Percentiles rank a stretch among this genome's conserved stretches.
These are phyloP conservation scores for Wickerhamomyces mucosus DNA, from an alignment of 805 yeast species.

Conservation along the genomic window DNA sequence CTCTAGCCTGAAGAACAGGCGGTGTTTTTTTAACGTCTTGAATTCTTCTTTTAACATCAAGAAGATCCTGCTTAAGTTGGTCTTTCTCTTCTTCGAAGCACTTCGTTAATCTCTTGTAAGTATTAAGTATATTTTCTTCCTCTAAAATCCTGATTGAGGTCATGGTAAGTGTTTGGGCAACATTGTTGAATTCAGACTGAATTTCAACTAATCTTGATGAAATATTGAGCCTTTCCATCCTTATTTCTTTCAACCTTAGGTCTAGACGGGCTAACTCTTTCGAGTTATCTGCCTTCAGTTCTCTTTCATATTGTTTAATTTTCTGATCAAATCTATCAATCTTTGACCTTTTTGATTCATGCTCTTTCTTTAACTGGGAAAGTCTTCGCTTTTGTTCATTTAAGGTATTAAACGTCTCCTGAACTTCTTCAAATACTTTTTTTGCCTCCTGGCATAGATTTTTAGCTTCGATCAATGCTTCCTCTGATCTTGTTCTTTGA, in stretches of 20 bases:
- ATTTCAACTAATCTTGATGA: constrained; percentile 15
- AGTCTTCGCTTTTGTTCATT: constrained; percentile 6
- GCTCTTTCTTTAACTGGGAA: constrained; percentile 8
- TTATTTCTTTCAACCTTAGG: too few relatives aligned
- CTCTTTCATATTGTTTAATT: constrained; percentile 25
- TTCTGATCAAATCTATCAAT: constrained; percentile 22
- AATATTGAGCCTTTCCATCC: constrained; percentile 16
- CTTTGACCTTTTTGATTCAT: constrained; percentile 17
- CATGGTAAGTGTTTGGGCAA: constrained; percentile 18
- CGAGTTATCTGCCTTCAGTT: constrained; percentile 32
- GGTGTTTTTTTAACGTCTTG: constrained; percentile 13
- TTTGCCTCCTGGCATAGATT: background rate
- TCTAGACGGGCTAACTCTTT: constrained; percentile 26
- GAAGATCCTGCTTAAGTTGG: constrained; percentile 17
- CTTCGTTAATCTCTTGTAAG: constrained; percentile 22
- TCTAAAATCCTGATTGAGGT: constrained; percentile 26
- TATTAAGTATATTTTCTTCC: constrained; percentile 26
- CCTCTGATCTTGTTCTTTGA: constrained; percentile 6
- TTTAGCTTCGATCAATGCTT: too few relatives aligned
- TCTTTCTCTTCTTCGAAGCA: constrained; percentile 22
- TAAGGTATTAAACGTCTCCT: background rate
- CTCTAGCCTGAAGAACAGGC: too few relatives aligned
- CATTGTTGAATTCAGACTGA: constrained; percentile 18
- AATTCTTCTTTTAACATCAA: constrained; percentile 21
- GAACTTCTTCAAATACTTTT: background rate